Percentiles rank a stretch among this genome's conserved stretches.
Conservation (phyloP, 2,329 filamentous ascomycete species). For the Monosporascus sp. region DNA sequence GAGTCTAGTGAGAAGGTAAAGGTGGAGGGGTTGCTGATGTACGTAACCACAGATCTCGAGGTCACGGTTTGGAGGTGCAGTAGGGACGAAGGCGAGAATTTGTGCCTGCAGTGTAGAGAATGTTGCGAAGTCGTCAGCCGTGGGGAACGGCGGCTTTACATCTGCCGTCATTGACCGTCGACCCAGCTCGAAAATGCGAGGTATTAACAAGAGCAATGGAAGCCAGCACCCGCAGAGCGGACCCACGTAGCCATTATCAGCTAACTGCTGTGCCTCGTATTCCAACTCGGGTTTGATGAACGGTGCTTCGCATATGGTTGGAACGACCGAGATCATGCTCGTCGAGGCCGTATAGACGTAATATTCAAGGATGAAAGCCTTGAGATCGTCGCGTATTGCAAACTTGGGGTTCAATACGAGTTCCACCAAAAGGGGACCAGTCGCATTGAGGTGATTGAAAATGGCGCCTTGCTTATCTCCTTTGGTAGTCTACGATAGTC, state of each 20-base stretch:
- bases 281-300: slow-evolving; percentile 29
- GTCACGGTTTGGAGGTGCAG: slow-evolving; percentile 21
- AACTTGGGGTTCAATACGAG: slow-evolving; percentile 29
- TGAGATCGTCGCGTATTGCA: slow-evolving; percentile 31
- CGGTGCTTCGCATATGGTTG: slow-evolving; percentile 22
- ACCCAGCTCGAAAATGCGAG: slow-evolving; percentile 38
- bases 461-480: slow-evolving; percentile 41
- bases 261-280: slow-evolving; percentile 23
- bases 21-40: slow-evolving; percentile 39
- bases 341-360: slow-evolving; percentile 42
- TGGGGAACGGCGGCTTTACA: slow-evolving; percentile 17
- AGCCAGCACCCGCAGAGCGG: slow-evolving; percentile 36
- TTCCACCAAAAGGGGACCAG: slow-evolving; percentile 35
- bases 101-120: slow-evolving; percentile 39
- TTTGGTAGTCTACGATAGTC: slow-evolving; percentile 29
- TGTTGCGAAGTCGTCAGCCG: slow-evolving; percentile 37
- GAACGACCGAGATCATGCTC: slow-evolving; percentile 41
- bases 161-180: slow-evolving; percentile 31
- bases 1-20: slow-evolving; percentile 40
- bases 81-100: slow-evolving; percentile 34
- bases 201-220: slow-evolving; percentile 31
- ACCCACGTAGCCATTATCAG: slow-evolving; percentile 29
- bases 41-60: slow-evolving; percentile 36
- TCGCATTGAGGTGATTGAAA: slow-evolving; percentile 41
- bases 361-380: slow-evolving; percentile 43